Percentiles rank a stretch among this genome's conserved stretches.
phyloP scores from a whole-genome alignment of 116 monocot species.

The Cymodocea nodosa region DNA sequence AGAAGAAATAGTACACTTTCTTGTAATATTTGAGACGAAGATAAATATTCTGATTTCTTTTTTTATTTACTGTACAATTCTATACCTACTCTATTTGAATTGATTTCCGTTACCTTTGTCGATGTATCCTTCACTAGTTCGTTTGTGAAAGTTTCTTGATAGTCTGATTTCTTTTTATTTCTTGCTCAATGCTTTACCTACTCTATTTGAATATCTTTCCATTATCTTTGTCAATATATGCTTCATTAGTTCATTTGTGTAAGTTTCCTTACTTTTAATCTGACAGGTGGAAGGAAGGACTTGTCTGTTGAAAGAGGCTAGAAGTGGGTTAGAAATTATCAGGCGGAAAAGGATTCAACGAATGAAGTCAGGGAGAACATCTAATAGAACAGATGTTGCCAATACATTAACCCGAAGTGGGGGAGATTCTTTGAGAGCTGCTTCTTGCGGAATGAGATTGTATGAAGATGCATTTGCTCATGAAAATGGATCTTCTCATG shows the following conservation, averaged over 20 bases:
- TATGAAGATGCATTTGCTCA: slow-evolving; percentile 19
- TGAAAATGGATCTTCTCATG: slow-evolving; percentile 7
- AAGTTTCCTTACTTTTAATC: background rate
- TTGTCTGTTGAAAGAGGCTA: slow-evolving; percentile 41
- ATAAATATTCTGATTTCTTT: too few relatives aligned
- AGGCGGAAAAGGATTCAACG: slow-evolving; percentile 38
- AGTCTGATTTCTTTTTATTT: too few relatives aligned
- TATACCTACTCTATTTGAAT: too few relatives aligned
- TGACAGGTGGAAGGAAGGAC: slow-evolving; percentile 52
- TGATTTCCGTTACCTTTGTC: too few relatives aligned
- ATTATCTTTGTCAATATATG: background rate
- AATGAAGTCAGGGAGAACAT: slow-evolving; percentile 16
- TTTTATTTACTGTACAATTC: too few relatives aligned
- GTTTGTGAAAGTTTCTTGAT: background rate
- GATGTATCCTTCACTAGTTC: background rate
- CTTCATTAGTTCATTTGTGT: background rate
- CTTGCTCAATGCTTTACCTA: too few relatives aligned
- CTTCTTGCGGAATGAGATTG: slow-evolving; percentile 35
- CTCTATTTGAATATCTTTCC: too few relatives aligned
- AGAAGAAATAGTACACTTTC: too few relatives aligned
- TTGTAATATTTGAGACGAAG: too few relatives aligned
- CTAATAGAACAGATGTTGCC: slow-evolving; percentile 16
- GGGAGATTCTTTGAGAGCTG: slow-evolving; percentile 44
- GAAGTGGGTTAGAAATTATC: slow-evolving; percentile 39
- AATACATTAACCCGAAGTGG: slow-evolving; percentile 56